Percentiles rank a stretch among this genome's conserved stretches.
Evolutionary conservation across 805 yeast genomes (phyloP).

Genomic region (Metschnikowia lachancei): DNA sequence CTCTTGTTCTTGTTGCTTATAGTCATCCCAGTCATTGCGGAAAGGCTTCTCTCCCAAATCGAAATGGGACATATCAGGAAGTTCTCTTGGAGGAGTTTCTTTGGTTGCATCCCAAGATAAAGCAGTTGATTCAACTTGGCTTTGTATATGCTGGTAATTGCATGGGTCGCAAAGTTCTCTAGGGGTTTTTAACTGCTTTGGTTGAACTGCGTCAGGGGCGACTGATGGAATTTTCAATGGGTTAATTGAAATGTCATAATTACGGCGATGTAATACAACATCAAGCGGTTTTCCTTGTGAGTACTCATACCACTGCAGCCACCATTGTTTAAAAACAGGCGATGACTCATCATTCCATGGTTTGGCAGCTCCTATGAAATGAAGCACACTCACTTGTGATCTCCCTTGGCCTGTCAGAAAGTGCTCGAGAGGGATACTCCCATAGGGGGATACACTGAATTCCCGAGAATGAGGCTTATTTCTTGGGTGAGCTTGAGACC

Average conservation of each 20-base stretch:
- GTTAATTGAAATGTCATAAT: constrained; percentile 6
- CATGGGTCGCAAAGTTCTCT: constrained; percentile 31
- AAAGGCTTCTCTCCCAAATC: constrained; percentile 19
- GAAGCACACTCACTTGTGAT: constrained; percentile 50
- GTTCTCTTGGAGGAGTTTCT: constrained; percentile 39
- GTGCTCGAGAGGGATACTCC: constrained; percentile 9
- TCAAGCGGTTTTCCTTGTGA: constrained; percentile 27
- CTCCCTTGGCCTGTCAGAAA: constrained; percentile 6
- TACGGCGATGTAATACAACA: constrained; percentile 17
- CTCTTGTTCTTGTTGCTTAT: background rate
- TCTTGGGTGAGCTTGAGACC: background rate
- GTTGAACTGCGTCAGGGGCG: background rate
- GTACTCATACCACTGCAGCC: constrained; percentile 36
- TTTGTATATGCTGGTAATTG: constrained; percentile 26
- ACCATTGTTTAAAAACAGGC: constrained; percentile 34
- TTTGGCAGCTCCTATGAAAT: constrained; percentile 63
- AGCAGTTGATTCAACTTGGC: constrained; percentile 1
- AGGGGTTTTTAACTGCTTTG: constrained; percentile 14
- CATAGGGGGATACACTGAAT: constrained; percentile 4
- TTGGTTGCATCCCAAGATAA: constrained; percentile 44
- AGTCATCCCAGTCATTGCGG: constrained; percentile 30
- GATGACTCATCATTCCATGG: constrained; percentile 46
- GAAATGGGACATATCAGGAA: constrained; percentile 10
- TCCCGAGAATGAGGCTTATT: background rate
- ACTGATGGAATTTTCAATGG: constrained; percentile 1